Base-by-base conservation (phyloP, 2,329 filamentous ascomycete genomes). In the Hortaea werneckii region DNA sequence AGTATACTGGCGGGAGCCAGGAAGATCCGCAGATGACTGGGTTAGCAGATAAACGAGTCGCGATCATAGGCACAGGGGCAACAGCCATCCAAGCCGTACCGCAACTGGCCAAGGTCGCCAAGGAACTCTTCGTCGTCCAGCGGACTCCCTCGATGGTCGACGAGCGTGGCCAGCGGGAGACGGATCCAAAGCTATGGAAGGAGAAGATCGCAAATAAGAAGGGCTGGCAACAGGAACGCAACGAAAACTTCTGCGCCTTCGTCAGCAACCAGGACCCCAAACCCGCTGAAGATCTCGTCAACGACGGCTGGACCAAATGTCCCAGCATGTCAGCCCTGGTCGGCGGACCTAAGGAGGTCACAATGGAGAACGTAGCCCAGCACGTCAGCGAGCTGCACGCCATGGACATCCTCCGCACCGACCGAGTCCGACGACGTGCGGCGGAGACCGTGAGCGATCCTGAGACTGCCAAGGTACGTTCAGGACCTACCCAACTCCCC, bases 361-460 rank as follows among this genome's bases (percentile, higher is more conserved):
- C 57, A 0, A 64, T 63, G 5, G 67, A 69, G 7, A 59, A 62
- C 46, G 58, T 67, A 1, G 62, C 54, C 2, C 60, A 62, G 13
- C 59, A 71, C 42, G 56, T 71, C n/a, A 60, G 48, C 2, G 50
- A 53, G 1, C 59, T 72, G 41, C 54, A 71, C 12, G 61, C 59
- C 8, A 40, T 67, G 1, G 77, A 80, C 51, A 50, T 66, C 1
- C 59, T 63, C 0, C 63, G 65, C 13, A 61, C 66, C 34, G 69
- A 78, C 12, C 49, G 58, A 1, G 58, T 75, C n/a, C 71, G 77
- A 1, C 60, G 59, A 3, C 69, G 74, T 2, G 65, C 72, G 5
- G 69, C 73, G n/a, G 54, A 64, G 0, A 59, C 74, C n/a, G 77
- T 83, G n/a, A 60, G 71, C 34, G 71, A 82, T 52, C 59, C 61